Evolutionary conservation across 2,329 filamentous ascomycete species (phyloP), one percentile per base, ranked within the genome.

Genomic region (Shiraia sp.): DNA sequence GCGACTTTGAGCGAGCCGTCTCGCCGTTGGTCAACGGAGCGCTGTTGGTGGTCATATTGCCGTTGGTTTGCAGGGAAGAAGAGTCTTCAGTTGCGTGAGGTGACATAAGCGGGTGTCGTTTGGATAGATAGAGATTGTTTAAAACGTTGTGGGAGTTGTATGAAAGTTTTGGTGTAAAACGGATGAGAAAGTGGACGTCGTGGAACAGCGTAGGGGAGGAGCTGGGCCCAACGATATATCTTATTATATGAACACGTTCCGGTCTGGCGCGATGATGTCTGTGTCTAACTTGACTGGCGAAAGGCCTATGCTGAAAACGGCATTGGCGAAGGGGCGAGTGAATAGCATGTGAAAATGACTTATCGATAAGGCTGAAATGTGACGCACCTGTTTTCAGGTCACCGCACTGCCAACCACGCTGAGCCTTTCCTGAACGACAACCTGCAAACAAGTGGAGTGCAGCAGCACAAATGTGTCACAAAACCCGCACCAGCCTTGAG

Each of bases 11-110:
- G 29, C 57, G 57, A 27, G 64, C 59, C 56, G 65, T 66, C 49
- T 71, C 69, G 56, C 69, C 69, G 51, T 72, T 72, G 42, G 66
- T 69, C 42, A 69, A 37, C 22, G 67, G 56, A 24, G 56, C 48
- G 25, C 47, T 42, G 14, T 53, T 39, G 52, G 60, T 56, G 57
- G 47, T 63, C 60, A 65, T 65, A 28, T 62, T 55, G 57, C 57
- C 57, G 58, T 62, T 64, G 40, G 47, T 54, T 9, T 42, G 24
- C 10, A 40, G 26, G 6, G 38, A 22, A 10, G 31, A 33, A 30
- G 59, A 55, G 46, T 60, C 50, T 12, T 61, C 49, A 35, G 63
- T 61, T 36, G 65, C 65, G 63, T 69, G 66, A 33, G 66, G 66
- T 51, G 57, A 49, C 57, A 61, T 61, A 24, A 49, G 36, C 34